phyloP scores from a whole-genome alignment of 169 alveolate species.

The Eimeria brunetti region DNA sequence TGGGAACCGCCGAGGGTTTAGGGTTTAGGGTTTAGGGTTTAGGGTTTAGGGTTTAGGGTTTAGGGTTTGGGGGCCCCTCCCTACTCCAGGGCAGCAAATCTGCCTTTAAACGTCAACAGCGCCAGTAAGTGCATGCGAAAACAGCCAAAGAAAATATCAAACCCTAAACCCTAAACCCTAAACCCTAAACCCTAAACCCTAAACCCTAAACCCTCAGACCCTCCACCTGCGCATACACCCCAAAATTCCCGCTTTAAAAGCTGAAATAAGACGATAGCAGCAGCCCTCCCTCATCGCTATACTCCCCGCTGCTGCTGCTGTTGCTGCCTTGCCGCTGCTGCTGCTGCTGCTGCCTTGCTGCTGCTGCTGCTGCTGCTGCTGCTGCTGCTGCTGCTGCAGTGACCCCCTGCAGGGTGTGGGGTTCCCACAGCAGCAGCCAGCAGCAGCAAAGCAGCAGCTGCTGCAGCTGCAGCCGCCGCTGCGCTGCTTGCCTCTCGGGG shows the following conservation, averaged over 20 bases:
- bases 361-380: background rate
- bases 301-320: background rate
- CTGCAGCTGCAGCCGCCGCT: conserved; percentile 52
- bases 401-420: background rate
- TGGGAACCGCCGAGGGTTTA: background rate
- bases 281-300: background rate
- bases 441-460: background rate
- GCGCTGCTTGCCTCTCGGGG: conserved; percentile 40
- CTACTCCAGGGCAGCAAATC: background rate
- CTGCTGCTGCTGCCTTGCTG: too few relatives aligned
- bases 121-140: too few relatives aligned
- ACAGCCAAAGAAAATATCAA: background rate
- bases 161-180: background rate
- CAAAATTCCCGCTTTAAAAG: too few relatives aligned
- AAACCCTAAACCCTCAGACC: too few relatives aligned
- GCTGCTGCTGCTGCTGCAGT: conserved; percentile 17
- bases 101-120: background rate
- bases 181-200: conserved; percentile 1
- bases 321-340: background rate
- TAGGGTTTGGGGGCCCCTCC: conserved; percentile 5
- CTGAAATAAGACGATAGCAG: too few relatives aligned
- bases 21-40: background rate
- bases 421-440: background rate
- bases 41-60: conserved; percentile 41
- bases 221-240: too few relatives aligned